Evolutionary conservation across 176 grass and related monocot genomes (phyloP).

Genomic region (Miscanthus lutarioriparius): DNA sequence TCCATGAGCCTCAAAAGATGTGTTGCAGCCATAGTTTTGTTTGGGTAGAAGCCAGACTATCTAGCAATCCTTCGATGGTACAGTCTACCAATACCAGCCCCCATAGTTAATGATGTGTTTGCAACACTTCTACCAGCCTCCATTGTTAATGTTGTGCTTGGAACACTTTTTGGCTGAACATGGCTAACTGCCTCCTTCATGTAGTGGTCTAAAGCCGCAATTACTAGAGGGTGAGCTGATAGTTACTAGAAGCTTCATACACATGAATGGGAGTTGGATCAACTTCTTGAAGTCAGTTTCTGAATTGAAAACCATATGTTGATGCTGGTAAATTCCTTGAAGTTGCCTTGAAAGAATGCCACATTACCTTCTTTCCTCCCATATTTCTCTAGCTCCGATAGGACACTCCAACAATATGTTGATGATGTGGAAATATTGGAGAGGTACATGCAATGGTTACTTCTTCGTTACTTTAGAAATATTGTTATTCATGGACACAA

Average conservation of each 20-base stretch:
- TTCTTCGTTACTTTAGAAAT: slow-evolving; percentile 21
- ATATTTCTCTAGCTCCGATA: slow-evolving; percentile 24
- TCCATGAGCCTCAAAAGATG: slow-evolving; percentile 69
- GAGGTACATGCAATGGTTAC: slow-evolving; percentile 41
- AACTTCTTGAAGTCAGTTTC: slow-evolving; percentile 15
- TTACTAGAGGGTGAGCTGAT: slow-evolving; percentile 26
- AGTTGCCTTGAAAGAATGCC: slow-evolving; percentile 34
- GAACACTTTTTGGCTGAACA: too few relatives aligned
- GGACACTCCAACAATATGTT: slow-evolving; percentile 23
- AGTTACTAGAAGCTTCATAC: slow-evolving; percentile 28
- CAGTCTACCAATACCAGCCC: slow-evolving; percentile 17
- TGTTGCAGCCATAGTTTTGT: slow-evolving; percentile 53
- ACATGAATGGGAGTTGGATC: slow-evolving; percentile 37
- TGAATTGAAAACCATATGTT: slow-evolving; percentile 35
- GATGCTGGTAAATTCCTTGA: slow-evolving; percentile 23
- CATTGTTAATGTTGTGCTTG: too few relatives aligned
- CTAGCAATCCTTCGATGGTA: slow-evolving; percentile 35
- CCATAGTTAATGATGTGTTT: too few relatives aligned
- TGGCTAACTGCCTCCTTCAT: too few relatives aligned
- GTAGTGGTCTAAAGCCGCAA: too few relatives aligned
- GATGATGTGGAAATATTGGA: slow-evolving; percentile 29
- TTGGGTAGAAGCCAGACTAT: slow-evolving; percentile 36
- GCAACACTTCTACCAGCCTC: too few relatives aligned
- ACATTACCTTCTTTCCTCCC: slow-evolving; percentile 28
- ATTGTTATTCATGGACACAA: background rate